A percentile compares a stretch with the other conserved stretches of the same genome.
Conservation (phyloP, 108 stramenopile genomes). For the Fragilaria radians region DNA sequence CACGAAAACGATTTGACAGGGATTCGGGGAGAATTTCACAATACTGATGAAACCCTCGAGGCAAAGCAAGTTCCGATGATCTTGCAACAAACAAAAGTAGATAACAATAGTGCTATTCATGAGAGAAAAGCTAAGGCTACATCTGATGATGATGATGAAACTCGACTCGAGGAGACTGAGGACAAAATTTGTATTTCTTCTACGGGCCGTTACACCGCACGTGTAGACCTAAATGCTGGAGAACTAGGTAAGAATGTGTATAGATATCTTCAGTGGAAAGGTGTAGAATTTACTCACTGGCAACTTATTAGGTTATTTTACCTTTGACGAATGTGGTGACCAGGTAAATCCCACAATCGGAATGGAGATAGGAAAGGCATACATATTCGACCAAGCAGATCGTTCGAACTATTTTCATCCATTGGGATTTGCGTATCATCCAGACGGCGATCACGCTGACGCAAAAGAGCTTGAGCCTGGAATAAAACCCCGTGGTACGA, state of each 20-base stretch:
- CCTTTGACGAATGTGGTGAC: slow-evolving; percentile 70
- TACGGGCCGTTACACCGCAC: slow-evolving; percentile 12
- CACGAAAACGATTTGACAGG: too few relatives aligned
- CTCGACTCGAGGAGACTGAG: too few relatives aligned
- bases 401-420: slow-evolving; percentile 81
- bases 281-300: too few relatives aligned
- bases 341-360: slow-evolving; percentile 65
- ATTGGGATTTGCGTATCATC: slow-evolving; percentile 83
- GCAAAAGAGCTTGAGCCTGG: slow-evolving; percentile 78
- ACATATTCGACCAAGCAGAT: slow-evolving; percentile 65
- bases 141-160: too few relatives aligned
- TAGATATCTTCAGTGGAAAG: too few relatives aligned
- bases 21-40: too few relatives aligned
- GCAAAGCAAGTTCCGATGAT: too few relatives aligned
- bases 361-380: slow-evolving; percentile 61
- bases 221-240: slow-evolving; percentile 16
- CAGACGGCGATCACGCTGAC: slow-evolving; percentile 82
- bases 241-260: slow-evolving; percentile 18
- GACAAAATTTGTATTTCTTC: slow-evolving; percentile 10
- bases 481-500: slow-evolving; percentile 26
- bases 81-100: too few relatives aligned
- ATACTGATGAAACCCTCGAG: too few relatives aligned
- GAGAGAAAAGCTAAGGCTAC: too few relatives aligned
- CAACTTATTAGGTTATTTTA: slow-evolving; percentile 61
- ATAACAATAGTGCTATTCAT: too few relatives aligned